Evolutionary conservation across 306 rosid genomes (phyloP).

Genomic region (Mimosa pudica): DNA sequence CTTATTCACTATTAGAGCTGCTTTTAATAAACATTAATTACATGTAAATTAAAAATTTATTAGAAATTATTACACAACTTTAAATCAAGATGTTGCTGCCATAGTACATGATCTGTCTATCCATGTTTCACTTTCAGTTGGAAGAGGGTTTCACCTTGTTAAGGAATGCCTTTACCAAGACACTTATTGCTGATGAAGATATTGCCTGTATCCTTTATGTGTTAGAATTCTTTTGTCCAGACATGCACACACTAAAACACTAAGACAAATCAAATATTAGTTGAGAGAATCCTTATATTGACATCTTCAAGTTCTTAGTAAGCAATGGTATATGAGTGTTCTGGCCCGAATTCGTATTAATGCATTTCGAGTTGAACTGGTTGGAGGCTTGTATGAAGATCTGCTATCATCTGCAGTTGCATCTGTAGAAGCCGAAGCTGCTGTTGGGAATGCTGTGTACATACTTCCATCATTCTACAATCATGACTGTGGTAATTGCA

Average conservation of each 20-base stretch:
- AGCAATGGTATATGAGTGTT: slow-evolving; percentile 72
- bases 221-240: slow-evolving; percentile 35
- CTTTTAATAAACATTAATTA: slow-evolving; percentile 19
- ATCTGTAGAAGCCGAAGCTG: slow-evolving; percentile 76
- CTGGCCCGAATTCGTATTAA: slow-evolving; percentile 84
- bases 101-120: slow-evolving; percentile 26
- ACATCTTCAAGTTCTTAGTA: slow-evolving; percentile 71
- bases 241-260: slow-evolving; percentile 25
- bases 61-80: slow-evolving; percentile 23
- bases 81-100: slow-evolving; percentile 19
- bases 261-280: neutral
- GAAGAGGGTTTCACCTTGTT: slow-evolving; percentile 71
- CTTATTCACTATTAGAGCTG: slow-evolving; percentile 18
- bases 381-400: slow-evolving; percentile 67
- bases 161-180: slow-evolving; percentile 53
- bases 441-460: slow-evolving; percentile 85
- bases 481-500: slow-evolving; percentile 80
- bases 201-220: slow-evolving; percentile 75
- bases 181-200: slow-evolving; percentile 54
- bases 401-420: slow-evolving; percentile 74
- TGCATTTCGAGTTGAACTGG: slow-evolving; percentile 83
- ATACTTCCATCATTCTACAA: slow-evolving; percentile 92
- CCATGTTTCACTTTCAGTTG: slow-evolving; percentile 57
- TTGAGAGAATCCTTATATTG: slow-evolving; percentile 47
- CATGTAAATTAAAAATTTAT: slow-evolving; percentile 24